Percentiles rank a stretch among this genome's conserved stretches.
Conservation (phyloP, 345 rosid species). For the Psidium guajava region DNA sequence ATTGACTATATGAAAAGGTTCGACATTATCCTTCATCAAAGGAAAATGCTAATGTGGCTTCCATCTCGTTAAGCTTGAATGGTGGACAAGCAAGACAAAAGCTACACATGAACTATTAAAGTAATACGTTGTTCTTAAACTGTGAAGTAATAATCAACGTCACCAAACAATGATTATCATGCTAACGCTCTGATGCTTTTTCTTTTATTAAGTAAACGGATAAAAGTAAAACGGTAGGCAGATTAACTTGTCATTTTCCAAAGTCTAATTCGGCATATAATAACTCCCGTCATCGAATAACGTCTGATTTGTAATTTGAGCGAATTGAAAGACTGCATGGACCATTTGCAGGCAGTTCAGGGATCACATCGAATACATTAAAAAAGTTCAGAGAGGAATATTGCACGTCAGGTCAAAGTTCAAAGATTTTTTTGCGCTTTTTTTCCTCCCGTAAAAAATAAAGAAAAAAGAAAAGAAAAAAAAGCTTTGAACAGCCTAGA, state of each 20-base stretch:
- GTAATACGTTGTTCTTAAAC: neutral
- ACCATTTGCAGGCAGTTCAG: neutral
- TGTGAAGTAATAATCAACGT: neutral
- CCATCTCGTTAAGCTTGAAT: neutral
- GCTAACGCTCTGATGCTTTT: neutral
- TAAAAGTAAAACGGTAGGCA: neutral
- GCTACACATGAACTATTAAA: neutral
- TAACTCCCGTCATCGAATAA: neutral
- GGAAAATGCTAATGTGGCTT: too few species aligned
- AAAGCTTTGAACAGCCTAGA: neutral
- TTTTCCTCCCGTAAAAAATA: neutral
- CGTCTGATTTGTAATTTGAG: neutral
- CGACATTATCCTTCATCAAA: too few species aligned
- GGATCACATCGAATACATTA: neutral
- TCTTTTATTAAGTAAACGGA: neutral
- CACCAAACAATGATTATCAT: accelerated
- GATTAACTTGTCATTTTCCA: neutral
- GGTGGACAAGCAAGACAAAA: accelerated
- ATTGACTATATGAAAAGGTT: too few species aligned
- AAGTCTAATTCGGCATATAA: neutral
- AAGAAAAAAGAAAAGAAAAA: neutral
- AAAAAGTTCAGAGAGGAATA: neutral
- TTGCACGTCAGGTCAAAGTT: too few species aligned
- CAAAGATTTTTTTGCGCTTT: too few species aligned
- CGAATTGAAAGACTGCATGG: neutral